Conservation (phyloP, 805 yeast species). For the Monosporozyma aerobia region DNA sequence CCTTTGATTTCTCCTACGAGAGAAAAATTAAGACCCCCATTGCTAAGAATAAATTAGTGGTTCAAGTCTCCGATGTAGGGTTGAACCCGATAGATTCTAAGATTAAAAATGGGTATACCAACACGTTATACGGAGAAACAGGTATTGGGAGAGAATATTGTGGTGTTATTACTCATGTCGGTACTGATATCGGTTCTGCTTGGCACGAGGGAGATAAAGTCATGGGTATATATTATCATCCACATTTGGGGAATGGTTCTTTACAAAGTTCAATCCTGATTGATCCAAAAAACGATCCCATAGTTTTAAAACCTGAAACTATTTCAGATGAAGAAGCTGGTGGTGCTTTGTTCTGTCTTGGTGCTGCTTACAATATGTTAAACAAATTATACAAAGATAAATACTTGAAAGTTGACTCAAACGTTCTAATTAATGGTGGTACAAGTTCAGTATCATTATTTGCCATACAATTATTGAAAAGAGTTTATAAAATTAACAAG, state of each 20-base stretch:
- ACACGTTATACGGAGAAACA: slow-evolving; percentile 43
- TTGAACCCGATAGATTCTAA: slow-evolving; percentile 60
- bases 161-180: slow-evolving; percentile 51
- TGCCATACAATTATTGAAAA: slow-evolving; percentile 50
- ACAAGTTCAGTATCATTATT: slow-evolving; percentile 64
- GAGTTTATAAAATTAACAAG: slow-evolving; percentile 36
- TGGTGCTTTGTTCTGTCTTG: slow-evolving; percentile 52
- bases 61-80: slow-evolving; percentile 50
- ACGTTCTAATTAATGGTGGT: slow-evolving; percentile 68
- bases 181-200: slow-evolving; percentile 31
- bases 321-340: slow-evolving; percentile 49
- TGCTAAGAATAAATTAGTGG: slow-evolving; percentile 39
- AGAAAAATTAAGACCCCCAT: slow-evolving; percentile 44
- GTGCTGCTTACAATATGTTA: slow-evolving; percentile 49
- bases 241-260: slow-evolving; percentile 44
- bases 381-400: slow-evolving; percentile 19
- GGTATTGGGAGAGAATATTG: slow-evolving; percentile 67
- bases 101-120: slow-evolving; percentile 45
- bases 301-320: slow-evolving; percentile 39
- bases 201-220: slow-evolving; percentile 56
- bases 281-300: slow-evolving; percentile 42
- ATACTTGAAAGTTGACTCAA: slow-evolving; percentile 33
- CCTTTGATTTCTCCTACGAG: slow-evolving; percentile 42
- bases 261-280: slow-evolving; percentile 48
- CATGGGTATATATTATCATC: slow-evolving; percentile 50